A percentile compares a stretch with the other conserved stretches of the same genome.
These are phyloP conservation scores for Lagerstroemia speciosa DNA, from an alignment of 345 rosid species.

Conservation along the genomic window DNA sequence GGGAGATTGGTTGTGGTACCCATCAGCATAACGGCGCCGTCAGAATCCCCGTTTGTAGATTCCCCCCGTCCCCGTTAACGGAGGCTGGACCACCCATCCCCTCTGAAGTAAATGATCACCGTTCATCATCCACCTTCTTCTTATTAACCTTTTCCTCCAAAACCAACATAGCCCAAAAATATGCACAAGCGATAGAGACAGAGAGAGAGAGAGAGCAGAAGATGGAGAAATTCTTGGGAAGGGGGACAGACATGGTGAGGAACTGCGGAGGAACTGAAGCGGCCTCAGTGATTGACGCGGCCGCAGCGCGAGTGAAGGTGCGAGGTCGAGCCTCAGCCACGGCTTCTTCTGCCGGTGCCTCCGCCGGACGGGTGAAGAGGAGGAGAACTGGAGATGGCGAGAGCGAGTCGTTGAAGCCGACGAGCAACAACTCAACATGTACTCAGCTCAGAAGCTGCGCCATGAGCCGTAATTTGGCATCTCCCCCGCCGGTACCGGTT, in stretches of 20 bases:
- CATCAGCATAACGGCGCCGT: conserved; percentile 67
- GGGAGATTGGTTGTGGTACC: background rate
- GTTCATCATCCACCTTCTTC: conserved; percentile 14
- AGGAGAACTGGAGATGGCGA: conserved; percentile 12
- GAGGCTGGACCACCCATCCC: conserved; percentile 33
- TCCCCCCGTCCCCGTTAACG: conserved; percentile 46
- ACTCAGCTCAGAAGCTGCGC: conserved; percentile 31
- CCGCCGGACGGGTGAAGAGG: conserved; percentile 9
- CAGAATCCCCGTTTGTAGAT: conserved; percentile 49
- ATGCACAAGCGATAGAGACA: background rate
- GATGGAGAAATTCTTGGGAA: background rate
- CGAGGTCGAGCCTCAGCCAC: conserved; percentile 20
- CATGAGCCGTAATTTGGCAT: conserved; percentile 3
- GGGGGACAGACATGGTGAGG: conserved; percentile 30
- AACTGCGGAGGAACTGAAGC: conserved; percentile 22
- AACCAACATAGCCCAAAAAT: conserved; percentile 2
- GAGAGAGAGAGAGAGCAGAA: background rate
- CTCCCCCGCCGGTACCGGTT: background rate
- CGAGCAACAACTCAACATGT: conserved; percentile 15
- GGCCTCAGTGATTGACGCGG: conserved; percentile 23
- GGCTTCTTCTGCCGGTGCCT: conserved; percentile 7
- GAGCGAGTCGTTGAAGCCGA: background rate
- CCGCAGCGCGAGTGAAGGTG: conserved; percentile 25
- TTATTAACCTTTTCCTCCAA: background rate
- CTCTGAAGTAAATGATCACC: conserved; percentile 28